Evolutionary conservation across 495 filamentous ascomycete genomes (phyloP).

Genomic region (Xanthoparmelia taractica): DNA sequence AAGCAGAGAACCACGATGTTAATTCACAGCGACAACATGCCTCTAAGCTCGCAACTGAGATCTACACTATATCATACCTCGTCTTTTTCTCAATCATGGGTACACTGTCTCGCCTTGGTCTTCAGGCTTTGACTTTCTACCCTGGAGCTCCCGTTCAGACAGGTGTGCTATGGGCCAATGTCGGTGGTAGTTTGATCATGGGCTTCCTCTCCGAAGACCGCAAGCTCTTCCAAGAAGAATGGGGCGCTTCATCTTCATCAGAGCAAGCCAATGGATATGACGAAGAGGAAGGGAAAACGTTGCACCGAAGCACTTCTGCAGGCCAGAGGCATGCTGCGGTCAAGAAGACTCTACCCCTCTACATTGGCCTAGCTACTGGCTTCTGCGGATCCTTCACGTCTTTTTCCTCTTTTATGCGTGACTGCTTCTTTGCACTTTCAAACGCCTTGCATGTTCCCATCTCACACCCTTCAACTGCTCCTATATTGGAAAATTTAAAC

Average conservation of each 20-base stretch:
- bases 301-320: constrained; percentile 2
- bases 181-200: constrained; percentile 74
- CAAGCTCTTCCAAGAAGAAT: constrained; percentile 64
- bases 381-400: constrained; percentile 92
- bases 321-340: constrained; percentile 40
- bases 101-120: constrained; percentile 74
- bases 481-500: constrained; percentile 19
- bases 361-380: constrained; percentile 85
- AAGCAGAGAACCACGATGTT: not conserved
- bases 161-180: constrained; percentile 81
- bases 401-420: constrained; percentile 85
- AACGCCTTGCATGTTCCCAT: constrained; percentile 57
- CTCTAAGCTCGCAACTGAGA: constrained; percentile 55
- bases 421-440: constrained; percentile 73
- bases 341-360: constrained; percentile 83
- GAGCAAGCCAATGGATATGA: constrained; percentile 5
- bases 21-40: constrained; percentile 19
- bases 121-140: constrained; percentile 77
- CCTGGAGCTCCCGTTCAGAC: constrained; percentile 67
- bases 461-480: constrained; percentile 24
- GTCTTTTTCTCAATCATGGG: constrained; percentile 82
- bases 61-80: constrained; percentile 75
- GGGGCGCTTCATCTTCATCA: constrained; percentile 36
- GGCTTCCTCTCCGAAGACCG: constrained; percentile 79
- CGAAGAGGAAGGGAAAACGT: constrained; percentile 22